A percentile compares a stretch with the other conserved stretches of the same genome.
Evolutionary conservation across 352 stramenopile genomes (phyloP).

Genomic region (Halophytophthora batemanensis): DNA sequence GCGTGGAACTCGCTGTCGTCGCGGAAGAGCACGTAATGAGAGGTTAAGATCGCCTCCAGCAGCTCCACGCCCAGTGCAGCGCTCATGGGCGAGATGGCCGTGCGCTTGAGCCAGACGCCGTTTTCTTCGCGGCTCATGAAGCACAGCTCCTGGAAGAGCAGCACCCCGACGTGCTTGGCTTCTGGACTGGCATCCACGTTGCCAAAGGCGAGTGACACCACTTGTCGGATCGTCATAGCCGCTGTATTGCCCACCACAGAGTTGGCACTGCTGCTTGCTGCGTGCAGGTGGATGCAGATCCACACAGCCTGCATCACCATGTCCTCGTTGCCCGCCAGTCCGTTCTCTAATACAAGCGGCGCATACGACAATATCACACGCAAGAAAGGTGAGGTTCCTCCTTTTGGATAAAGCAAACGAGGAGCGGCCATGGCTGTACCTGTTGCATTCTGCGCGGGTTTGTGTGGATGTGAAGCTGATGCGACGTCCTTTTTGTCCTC

Average conservation of each 20-base stretch:
- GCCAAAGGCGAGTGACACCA: conserved; percentile 85
- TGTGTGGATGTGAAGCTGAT: conserved; percentile 1
- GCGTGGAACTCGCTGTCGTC: conserved; percentile 70
- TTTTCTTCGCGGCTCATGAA: conserved; percentile 84
- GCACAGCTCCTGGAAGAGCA: conserved; percentile 87
- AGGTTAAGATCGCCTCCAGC: conserved; percentile 69
- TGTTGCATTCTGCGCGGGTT: conserved; percentile 5
- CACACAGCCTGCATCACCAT: conserved; percentile 86
- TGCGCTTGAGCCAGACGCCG: conserved; percentile 82
- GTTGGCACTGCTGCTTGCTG: conserved; percentile 60
- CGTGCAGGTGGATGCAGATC: conserved; percentile 85
- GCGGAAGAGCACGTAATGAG: conserved; percentile 61
- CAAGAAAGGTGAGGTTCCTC: conserved; percentile 7
- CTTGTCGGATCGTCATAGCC: conserved; percentile 85
- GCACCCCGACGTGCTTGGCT: conserved; percentile 76
- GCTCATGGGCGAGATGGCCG: conserved; percentile 70
- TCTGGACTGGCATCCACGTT: conserved; percentile 66
- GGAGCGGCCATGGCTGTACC: conserved; percentile 1
- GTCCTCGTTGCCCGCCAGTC: conserved; percentile 77
- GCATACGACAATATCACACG: conserved; percentile 7
- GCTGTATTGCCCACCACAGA: conserved; percentile 85
- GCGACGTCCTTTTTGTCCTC: conserved; percentile 42
- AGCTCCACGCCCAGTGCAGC: conserved; percentile 75
- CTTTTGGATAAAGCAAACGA: conserved; percentile 7
- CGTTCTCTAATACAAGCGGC: conserved; percentile 21